Conservation (phyloP, 2,329 filamentous ascomycete species). For the Calonectria naviculata region DNA sequence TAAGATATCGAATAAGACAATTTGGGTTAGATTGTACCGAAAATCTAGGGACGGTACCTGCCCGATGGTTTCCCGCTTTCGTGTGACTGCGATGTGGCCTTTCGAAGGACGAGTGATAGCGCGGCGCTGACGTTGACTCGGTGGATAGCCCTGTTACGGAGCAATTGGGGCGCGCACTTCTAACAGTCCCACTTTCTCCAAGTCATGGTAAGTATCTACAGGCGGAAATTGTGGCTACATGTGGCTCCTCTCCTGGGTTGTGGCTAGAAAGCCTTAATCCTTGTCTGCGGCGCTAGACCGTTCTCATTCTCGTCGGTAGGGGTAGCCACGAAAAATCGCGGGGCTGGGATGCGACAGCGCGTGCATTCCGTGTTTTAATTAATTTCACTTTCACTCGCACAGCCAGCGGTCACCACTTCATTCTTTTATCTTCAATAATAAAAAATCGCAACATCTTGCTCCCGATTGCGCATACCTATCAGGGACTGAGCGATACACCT, state of each 20-base stretch:
- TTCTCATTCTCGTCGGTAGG: background rate
- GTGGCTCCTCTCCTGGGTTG: background rate
- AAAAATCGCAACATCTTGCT: background rate
- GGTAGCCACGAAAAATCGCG: conserved; percentile 24
- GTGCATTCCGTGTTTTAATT: conserved; percentile 14
- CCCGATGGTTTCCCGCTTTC: conserved; percentile 2
- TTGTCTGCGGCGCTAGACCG: background rate
- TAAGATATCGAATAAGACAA: conserved; percentile 4
- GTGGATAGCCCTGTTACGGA: background rate
- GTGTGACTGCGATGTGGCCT: conserved; percentile 22
- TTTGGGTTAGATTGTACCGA: background rate
- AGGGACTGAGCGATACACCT: too few relatives aligned
- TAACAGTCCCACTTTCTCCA: conserved; percentile 8
- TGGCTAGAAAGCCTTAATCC: background rate
- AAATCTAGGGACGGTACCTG: background rate
- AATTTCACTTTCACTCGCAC: background rate
- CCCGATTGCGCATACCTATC: background rate
- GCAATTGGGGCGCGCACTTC: background rate
- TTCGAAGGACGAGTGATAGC: background rate
- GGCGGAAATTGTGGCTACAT: background rate
- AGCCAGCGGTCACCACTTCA: background rate
- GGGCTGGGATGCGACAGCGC: conserved; percentile 22
- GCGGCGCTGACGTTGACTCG: conserved; percentile 14
- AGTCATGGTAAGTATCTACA: background rate
- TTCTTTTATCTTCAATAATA: background rate